Evolutionary conservation across 257 asterid species (phyloP).

Genomic region (Solanum chiquidenum): DNA sequence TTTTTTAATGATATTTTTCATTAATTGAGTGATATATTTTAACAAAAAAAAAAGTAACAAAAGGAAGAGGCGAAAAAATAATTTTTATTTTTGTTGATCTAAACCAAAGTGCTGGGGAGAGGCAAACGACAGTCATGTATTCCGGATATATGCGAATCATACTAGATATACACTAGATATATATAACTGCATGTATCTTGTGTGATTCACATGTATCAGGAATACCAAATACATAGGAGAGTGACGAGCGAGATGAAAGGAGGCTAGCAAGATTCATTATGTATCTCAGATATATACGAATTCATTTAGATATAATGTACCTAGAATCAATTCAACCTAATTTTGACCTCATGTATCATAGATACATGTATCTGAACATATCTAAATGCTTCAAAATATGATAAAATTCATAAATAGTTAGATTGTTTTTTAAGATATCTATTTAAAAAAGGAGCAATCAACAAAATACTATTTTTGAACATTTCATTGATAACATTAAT

Average conservation of each 20-base stretch:
- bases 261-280: background rate
- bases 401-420: too few relatives aligned
- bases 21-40: background rate
- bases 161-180: background rate
- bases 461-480: background rate
- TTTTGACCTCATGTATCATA: too few relatives aligned
- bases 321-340: too few relatives aligned
- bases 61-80: background rate
- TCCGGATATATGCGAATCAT: too few relatives aligned
- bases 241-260: background rate
- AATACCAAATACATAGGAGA: background rate
- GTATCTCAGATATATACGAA: too few relatives aligned
- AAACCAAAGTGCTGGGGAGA: too few relatives aligned
- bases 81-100: background rate
- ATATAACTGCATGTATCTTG: rapidly evolving
- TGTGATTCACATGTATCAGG: background rate
- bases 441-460: background rate
- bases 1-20: background rate
- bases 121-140: background rate
- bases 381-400: background rate
- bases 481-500: background rate
- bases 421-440: too few relatives aligned
- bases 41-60: background rate
- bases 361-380: background rate
- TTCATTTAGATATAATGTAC: too few relatives aligned